Conservation (phyloP, 108 stramenopile species). For the Cylindrotheca fusiformis region DNA sequence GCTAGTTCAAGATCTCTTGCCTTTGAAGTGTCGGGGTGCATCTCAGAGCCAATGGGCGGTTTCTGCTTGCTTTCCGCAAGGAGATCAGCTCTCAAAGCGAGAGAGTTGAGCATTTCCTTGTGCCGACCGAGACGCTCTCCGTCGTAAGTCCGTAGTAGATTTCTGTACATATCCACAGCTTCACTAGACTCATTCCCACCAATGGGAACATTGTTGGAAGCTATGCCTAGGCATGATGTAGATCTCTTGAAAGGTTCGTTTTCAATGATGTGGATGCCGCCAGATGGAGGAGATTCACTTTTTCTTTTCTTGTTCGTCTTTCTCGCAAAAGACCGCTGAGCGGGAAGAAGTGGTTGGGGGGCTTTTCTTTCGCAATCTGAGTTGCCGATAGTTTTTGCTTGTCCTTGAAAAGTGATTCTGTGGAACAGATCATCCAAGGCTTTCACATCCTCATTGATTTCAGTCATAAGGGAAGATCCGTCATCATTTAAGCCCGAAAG, state of each 20-base stretch:
- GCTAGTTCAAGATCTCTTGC: slow-evolving; percentile 58
- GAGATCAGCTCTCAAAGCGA: slow-evolving; percentile 48
- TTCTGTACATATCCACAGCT: slow-evolving; percentile 59
- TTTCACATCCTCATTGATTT: slow-evolving; percentile 79
- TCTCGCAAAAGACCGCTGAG: background rate
- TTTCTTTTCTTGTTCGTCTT: slow-evolving; percentile 39
- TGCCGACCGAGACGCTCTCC: slow-evolving; percentile 39
- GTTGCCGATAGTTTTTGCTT: background rate
- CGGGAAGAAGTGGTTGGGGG: background rate
- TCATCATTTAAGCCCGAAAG: slow-evolving; percentile 36
- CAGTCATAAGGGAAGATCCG: slow-evolving; percentile 56
- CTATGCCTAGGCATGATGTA: slow-evolving; percentile 13
- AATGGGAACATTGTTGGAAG: slow-evolving; percentile 2
- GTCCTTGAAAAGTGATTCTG: slow-evolving; percentile 65
- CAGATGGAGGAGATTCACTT: slow-evolving; percentile 12
- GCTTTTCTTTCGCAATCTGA: slow-evolving; percentile 12
- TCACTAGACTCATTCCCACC: slow-evolving; percentile 45
- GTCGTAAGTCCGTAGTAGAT: slow-evolving; percentile 40
- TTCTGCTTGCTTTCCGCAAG: slow-evolving; percentile 7
- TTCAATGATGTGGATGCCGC: slow-evolving; percentile 11
- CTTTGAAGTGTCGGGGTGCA: slow-evolving; percentile 3
- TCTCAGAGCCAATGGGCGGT: background rate
- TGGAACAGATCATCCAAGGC: slow-evolving; percentile 80
- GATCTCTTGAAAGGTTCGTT: slow-evolving; percentile 48
- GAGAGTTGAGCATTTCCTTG: slow-evolving; percentile 60